These are phyloP conservation scores for Rubia yunnanensis DNA, from an alignment of 257 asterid species.

Conservation along the genomic window DNA sequence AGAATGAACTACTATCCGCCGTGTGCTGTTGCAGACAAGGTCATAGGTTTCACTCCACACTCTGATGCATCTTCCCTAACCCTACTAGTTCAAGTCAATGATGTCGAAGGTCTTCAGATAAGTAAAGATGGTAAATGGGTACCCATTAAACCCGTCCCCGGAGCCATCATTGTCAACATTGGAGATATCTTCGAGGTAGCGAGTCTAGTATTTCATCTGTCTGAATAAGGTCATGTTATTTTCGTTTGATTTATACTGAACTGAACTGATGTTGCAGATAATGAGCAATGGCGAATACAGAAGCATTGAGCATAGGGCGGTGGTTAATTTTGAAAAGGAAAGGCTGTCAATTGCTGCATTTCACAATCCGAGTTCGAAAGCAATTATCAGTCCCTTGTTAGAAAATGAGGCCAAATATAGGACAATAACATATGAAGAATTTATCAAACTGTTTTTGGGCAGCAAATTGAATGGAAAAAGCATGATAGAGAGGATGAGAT, in stretches of 20 bases:
- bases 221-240: no score
- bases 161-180: constrained; percentile 24
- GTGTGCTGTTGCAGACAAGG: constrained; percentile 24
- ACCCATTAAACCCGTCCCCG: constrained; percentile 14
- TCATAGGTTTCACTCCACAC: constrained; percentile 29
- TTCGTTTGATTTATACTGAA: no score
- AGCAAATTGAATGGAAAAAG: constrained; percentile 25
- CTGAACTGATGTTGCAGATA: constrained; percentile 14
- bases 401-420: constrained; percentile 18
- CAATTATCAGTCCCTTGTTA: constrained; percentile 14
- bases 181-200: constrained; percentile 28
- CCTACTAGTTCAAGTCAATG: constrained; percentile 21
- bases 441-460: not conserved
- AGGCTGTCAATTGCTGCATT: constrained; percentile 29
- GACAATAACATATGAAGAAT: constrained; percentile 13
- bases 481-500: constrained; percentile 15
- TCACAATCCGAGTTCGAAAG: constrained; percentile 16
- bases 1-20: constrained; percentile 37
- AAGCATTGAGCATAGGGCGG: constrained; percentile 32
- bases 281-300: constrained; percentile 30
- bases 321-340: constrained; percentile 20
- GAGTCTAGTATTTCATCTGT: no score
- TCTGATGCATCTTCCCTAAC: constrained; percentile 28
- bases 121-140: constrained; percentile 20
- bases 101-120: constrained; percentile 31